A percentile compares a stretch with the other conserved stretches of the same genome.
Conservation (phyloP, 192 early-diverging fungal species). For the Coemansia sp. region DNA sequence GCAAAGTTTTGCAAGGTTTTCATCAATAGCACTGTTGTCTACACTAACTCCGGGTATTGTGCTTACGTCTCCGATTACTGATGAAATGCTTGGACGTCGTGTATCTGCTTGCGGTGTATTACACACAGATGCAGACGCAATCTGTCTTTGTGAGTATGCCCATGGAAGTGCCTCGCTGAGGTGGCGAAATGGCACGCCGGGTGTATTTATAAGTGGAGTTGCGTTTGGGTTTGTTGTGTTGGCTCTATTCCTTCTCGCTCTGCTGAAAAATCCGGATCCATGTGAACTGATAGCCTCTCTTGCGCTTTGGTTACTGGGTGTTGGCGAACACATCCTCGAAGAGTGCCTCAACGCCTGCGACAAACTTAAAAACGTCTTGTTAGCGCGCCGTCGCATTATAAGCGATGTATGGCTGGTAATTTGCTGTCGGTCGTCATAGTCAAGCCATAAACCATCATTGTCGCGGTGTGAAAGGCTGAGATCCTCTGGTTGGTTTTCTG, state of each 20-base stretch:
- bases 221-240: not conserved
- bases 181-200: conserved; percentile 39
- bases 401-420: not conserved
- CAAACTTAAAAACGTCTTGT: conserved; percentile 1
- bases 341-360: conserved; percentile 3
- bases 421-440: not conserved
- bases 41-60: conserved; percentile 22
- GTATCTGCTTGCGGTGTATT: conserved; percentile 30
- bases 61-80: conserved; percentile 36
- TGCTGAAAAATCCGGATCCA: conserved; percentile 25
- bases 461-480: not conserved
- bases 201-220: conserved; percentile 21
- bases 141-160: conserved; percentile 34
- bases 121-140: conserved; percentile 26
- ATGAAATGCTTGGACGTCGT: conserved; percentile 31
- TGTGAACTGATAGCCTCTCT: not conserved
- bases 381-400: conserved; percentile 7
- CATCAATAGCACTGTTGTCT: conserved; percentile 12
- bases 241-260: not conserved
- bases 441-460: not conserved
- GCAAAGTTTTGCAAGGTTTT: not conserved
- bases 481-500: not conserved
- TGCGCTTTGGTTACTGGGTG: not conserved
- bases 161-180: conserved; percentile 47
- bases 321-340: not conserved